A percentile compares a stretch with the other conserved stretches of the same genome.
These are phyloP conservation scores for Chaetomium cochliodes DNA, from an alignment of 495 filamentous ascomycete species.

Conservation along the genomic window DNA sequence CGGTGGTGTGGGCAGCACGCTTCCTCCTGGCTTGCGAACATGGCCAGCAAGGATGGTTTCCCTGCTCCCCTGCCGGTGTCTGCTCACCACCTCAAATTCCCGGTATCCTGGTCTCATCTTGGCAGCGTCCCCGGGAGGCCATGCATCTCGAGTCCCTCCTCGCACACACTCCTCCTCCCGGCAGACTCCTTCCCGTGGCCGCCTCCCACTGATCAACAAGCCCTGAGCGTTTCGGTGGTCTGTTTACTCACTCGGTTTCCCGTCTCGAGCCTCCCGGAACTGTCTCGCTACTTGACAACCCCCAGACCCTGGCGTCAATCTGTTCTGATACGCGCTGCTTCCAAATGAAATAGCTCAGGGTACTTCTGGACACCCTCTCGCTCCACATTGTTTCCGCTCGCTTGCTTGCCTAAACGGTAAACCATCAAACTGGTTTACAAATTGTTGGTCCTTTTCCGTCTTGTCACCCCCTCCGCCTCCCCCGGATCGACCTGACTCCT, in stretches of 20 bases:
- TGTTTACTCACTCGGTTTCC: slow-evolving; percentile 23
- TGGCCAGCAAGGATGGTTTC: slow-evolving; percentile 1
- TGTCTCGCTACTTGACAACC: slow-evolving; percentile 25
- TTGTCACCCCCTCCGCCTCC: slow-evolving; percentile 12
- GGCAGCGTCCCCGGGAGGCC: neutral
- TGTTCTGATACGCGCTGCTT: slow-evolving; percentile 42
- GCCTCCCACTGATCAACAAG: slow-evolving; percentile 22
- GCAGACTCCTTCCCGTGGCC: slow-evolving; percentile 13
- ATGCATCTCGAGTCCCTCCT: slow-evolving; percentile 21
- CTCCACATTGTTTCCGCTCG: slow-evolving; percentile 40
- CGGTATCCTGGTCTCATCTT: slow-evolving; percentile 23
- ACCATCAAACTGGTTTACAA: slow-evolving; percentile 26
- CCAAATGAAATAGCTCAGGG: slow-evolving; percentile 40
- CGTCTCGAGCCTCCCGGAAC: slow-evolving; percentile 23
- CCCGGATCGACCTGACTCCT: slow-evolving; percentile 8
- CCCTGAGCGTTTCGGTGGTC: slow-evolving; percentile 19
- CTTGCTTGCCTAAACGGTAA: slow-evolving; percentile 34
- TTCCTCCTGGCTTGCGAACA: neutral
- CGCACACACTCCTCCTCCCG: slow-evolving; percentile 12
- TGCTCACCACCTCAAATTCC: neutral
- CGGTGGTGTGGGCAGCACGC: slow-evolving; percentile 29
- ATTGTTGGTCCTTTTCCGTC: slow-evolving; percentile 23
- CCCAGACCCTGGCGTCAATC: slow-evolving; percentile 39
- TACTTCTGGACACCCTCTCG: slow-evolving; percentile 23
- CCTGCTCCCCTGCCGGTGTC: slow-evolving; percentile 12